Conservation (phyloP, 768 basidiomycete genomes). For the Leccinum obscurum region DNA sequence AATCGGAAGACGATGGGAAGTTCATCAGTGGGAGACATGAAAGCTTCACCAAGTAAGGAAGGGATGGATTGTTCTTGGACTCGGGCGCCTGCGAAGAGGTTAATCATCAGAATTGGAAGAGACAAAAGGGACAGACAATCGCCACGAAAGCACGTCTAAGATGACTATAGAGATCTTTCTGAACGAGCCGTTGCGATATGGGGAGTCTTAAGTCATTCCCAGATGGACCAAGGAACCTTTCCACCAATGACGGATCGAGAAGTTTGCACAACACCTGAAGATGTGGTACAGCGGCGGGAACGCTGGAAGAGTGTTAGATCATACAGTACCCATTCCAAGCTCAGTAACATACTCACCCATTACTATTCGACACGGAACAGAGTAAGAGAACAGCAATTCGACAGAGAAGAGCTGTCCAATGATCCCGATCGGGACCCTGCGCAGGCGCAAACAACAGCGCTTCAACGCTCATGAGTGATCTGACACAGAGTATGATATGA, state of each 20-base stretch:
- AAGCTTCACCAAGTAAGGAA: constrained; percentile 32
- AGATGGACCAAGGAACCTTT: constrained; percentile 24
- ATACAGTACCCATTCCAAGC: not conserved
- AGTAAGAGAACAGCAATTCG: constrained; percentile 52
- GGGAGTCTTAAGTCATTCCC: constrained; percentile 33
- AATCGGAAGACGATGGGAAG: constrained; percentile 34
- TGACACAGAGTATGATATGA: not conserved
- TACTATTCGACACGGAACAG: constrained; percentile 46
- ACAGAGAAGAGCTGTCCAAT: constrained; percentile 64
- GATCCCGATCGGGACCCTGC: constrained; percentile 38
- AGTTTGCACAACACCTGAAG: constrained; percentile 53
- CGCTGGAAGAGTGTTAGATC: constrained; percentile 37
- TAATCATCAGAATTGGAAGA: not conserved
- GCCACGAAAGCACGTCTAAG: constrained; percentile 19
- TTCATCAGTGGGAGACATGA: constrained; percentile 24
- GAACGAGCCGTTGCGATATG: constrained; percentile 48
- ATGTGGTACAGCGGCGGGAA: constrained; percentile 45
- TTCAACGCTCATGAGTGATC: constrained; percentile 21
- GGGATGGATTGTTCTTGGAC: constrained; percentile 44
- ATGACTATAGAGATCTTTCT: constrained; percentile 44
- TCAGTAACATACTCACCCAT: constrained; percentile 45
- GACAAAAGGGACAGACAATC: constrained; percentile 47
- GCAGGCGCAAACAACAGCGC: constrained; percentile 43
- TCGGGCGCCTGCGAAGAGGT: constrained; percentile 48
- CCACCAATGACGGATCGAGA: constrained; percentile 29